Evolutionary conservation across 2,329 filamentous ascomycete genomes (phyloP), one percentile per base, ranked within the genome.

Genomic region (Teratosphaeria epicoccoides): DNA sequence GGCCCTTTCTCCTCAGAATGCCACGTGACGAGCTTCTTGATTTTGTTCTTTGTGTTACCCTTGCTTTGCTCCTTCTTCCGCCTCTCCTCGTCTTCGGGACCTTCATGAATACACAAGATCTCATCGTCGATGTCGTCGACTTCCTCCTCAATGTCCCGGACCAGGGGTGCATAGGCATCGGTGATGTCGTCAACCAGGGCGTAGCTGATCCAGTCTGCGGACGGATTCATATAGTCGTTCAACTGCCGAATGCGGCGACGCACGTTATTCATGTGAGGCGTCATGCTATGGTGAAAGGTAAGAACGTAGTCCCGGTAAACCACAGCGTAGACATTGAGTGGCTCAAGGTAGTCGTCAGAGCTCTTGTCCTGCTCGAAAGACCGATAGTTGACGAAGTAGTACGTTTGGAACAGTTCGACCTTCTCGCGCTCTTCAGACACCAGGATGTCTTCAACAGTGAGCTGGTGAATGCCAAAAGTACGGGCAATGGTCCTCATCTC

Each of bases 311-410:
- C 89, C 11, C 90, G 82, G 74, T 98, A 98, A 9, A 98, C 93
- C 7, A 97, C 85, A 29, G 96, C 86, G 63, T 97, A 98, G 79
- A 98, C 88, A 70, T 97, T 95, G 64, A 98, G 87, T 0, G 93
- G 91, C 61, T 97, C 88, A 45, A 98, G 78, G 66, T 94, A 95
- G 64, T 94, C 84, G 52, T 93, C 87, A 66, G 84, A 95, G 60
- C 84, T 85, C 55, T 83, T 82, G 65, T 98, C 93, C 68, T 97
- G 93, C 66, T 98, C 93, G 65, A 98, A 98, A 0, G 89, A 94
- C 14, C 93, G 86, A 69, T 98, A 98, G 68, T 95, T 97, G 71
- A 98, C 88, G 63, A 98, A 96, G 70, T 98, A 98, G 72, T 98
- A 98, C 67, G 95, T 87, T 28, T 88, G 84, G 75, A 98, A 98